These are phyloP conservation scores for Articulospora tetracladia DNA, from an alignment of 495 filamentous ascomycete species.

Conservation along the genomic window DNA sequence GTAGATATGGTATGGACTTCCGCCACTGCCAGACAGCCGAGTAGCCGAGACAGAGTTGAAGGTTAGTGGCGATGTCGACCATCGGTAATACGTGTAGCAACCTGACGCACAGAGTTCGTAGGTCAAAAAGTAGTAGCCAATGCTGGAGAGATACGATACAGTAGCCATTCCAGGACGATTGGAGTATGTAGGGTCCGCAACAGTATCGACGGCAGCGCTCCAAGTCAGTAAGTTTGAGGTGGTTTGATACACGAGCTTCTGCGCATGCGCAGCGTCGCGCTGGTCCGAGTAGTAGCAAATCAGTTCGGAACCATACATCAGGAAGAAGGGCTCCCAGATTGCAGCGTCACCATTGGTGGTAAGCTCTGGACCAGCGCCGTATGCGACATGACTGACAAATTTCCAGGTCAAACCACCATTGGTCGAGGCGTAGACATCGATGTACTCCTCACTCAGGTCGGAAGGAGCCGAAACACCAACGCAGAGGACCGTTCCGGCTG, in stretches of 20 bases:
- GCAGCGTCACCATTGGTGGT: conserved; percentile 54
- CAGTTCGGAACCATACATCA: conserved; percentile 49
- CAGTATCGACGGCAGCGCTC: conserved; percentile 55
- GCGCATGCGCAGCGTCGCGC: conserved; percentile 56
- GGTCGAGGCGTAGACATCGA: conserved; percentile 60
- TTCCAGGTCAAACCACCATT: conserved; percentile 54
- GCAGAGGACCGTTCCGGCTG: conserved; percentile 56
- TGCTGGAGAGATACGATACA: conserved; percentile 6
- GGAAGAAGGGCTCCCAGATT: conserved; percentile 66
- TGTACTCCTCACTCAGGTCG: conserved; percentile 55
- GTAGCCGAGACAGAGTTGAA: conserved; percentile 29
- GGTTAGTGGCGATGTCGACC: conserved; percentile 44
- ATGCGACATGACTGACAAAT: conserved; percentile 58
- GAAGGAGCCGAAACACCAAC: conserved; percentile 54
- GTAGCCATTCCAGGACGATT: conserved; percentile 64
- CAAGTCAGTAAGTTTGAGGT: conserved; percentile 52
- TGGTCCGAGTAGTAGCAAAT: conserved; percentile 67
- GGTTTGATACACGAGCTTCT: conserved; percentile 61
- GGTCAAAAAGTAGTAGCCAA: conserved; percentile 51
- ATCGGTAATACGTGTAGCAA: conserved; percentile 40
- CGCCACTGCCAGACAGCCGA: not conserved
- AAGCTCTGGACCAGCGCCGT: conserved; percentile 48
- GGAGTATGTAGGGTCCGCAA: conserved; percentile 50
- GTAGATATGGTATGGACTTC: conserved; percentile 39
- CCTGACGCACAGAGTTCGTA: conserved; percentile 50